Conservation (phyloP, 148 eudicot genomes). For the Rhododendron vialii region DNA sequence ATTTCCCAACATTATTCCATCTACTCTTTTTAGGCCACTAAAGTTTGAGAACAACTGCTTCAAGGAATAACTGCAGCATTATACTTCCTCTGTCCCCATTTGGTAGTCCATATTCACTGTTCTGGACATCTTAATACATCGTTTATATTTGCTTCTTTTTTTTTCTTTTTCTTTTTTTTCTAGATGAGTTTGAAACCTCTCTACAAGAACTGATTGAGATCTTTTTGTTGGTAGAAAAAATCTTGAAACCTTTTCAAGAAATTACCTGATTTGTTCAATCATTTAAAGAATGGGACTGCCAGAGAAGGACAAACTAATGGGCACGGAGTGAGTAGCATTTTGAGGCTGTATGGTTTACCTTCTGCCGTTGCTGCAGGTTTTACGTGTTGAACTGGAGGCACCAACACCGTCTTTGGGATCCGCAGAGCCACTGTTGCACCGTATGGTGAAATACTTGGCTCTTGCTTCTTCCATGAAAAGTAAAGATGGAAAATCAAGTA, state of each 20-base stretch:
- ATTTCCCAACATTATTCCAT: not conserved
- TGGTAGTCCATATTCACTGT: not conserved
- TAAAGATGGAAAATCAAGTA: slow-evolving; percentile 61
- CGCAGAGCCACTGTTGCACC: slow-evolving; percentile 89
- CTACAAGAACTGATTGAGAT: not conserved
- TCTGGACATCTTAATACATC: not conserved
- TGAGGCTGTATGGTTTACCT: not conserved
- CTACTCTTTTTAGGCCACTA: not conserved
- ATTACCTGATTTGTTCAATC: not conserved
- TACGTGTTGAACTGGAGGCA: slow-evolving; percentile 70
- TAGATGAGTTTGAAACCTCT: not conserved
- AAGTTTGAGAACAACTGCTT: not conserved
- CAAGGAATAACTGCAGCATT: not conserved
- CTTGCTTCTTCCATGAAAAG: slow-evolving; percentile 74
- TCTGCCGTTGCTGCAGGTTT: slow-evolving; percentile 43
- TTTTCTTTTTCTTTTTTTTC: not conserved
- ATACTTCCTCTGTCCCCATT: not conserved
- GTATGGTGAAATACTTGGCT: slow-evolving; percentile 88
- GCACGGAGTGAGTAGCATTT: not conserved
- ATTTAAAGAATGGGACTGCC: not conserved
- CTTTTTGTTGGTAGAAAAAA: not conserved
- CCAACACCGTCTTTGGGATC: slow-evolving; percentile 61
- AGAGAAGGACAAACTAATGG: not conserved
- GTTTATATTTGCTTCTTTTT: not conserved
- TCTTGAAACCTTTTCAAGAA: not conserved